phyloP scores from a whole-genome alignment of 192 early-diverging fungal species.

The Coemansia umbellata region DNA sequence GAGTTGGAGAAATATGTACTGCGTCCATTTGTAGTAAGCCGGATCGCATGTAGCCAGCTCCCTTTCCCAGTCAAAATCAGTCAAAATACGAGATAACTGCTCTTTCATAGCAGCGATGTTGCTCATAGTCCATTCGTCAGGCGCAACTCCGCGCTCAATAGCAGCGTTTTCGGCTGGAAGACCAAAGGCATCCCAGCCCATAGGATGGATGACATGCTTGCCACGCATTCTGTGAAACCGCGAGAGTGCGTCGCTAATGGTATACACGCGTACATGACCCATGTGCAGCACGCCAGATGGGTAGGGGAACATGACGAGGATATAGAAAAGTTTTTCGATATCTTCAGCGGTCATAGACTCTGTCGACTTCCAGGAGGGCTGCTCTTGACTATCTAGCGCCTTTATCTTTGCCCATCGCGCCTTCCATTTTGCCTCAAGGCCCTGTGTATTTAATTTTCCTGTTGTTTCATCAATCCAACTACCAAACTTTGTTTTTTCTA shows the following conservation, averaged over 20 bases:
- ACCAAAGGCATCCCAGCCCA: slow-evolving; percentile 98
- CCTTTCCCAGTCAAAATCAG: slow-evolving; percentile 91
- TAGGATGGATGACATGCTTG: slow-evolving; percentile 77
- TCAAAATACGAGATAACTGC: slow-evolving; percentile 69
- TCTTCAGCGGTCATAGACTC: slow-evolving; percentile 14
- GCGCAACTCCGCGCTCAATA: slow-evolving; percentile 73
- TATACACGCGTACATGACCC: slow-evolving; percentile 96
- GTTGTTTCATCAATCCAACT: slow-evolving; percentile 35
- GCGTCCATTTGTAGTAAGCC: slow-evolving; percentile 93
- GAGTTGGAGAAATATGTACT: slow-evolving; percentile 79
- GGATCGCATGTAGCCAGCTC: slow-evolving; percentile 86
- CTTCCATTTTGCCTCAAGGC: slow-evolving; percentile 64
- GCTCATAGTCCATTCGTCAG: slow-evolving; percentile 72
- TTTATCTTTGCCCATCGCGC: slow-evolving; percentile 37
- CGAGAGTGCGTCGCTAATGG: slow-evolving; percentile 82
- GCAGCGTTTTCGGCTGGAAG: slow-evolving; percentile 98
- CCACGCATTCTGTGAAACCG: slow-evolving; percentile 75
- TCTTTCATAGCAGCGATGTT: slow-evolving; percentile 85
- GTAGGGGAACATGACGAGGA: slow-evolving; percentile 95
- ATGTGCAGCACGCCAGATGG: slow-evolving; percentile 90
- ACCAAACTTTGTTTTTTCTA: slow-evolving; percentile 13
- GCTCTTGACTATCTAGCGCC: not conserved
- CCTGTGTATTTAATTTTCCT: slow-evolving; percentile 51
- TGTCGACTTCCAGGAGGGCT: not conserved
- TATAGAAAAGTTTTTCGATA: slow-evolving; percentile 63